Evolutionary conservation across 352 stramenopile species (phyloP).

Genomic region (Globisporangium paddicum): DNA sequence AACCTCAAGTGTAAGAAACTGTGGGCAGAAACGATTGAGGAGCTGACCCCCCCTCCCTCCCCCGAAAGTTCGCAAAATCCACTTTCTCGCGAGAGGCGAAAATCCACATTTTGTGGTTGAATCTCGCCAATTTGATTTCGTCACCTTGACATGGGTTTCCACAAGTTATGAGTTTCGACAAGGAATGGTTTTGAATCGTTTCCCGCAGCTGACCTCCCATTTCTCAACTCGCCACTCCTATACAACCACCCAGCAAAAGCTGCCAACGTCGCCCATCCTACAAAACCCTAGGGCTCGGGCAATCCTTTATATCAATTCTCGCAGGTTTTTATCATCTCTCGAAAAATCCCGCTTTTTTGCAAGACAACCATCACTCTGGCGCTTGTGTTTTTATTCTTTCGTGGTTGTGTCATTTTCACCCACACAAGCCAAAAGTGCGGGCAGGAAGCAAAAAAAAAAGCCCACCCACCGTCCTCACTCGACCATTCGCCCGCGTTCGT

Average conservation of each 20-base stretch:
- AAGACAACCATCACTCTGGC: slow-evolving; percentile 8
- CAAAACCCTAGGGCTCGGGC: background rate
- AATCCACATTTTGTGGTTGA: background rate
- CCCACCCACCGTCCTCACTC: slow-evolving; percentile 6
- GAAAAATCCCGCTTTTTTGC: slow-evolving; percentile 4
- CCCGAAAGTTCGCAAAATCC: slow-evolving; percentile 7
- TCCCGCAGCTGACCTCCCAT: background rate
- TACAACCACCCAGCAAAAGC: background rate
- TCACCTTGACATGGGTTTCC: background rate
- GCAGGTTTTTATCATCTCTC: background rate
- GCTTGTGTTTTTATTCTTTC: slow-evolving; percentile 5
- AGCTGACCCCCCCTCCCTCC: background rate
- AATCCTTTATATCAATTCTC: background rate
- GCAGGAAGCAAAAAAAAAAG: background rate
- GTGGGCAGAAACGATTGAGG: background rate
- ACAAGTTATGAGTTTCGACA: background rate
- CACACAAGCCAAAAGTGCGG: background rate
- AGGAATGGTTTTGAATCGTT: background rate
- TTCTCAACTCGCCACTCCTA: background rate
- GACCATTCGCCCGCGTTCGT: background rate
- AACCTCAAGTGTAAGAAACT: too few relatives aligned
- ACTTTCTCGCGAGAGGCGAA: background rate
- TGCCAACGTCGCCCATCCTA: background rate
- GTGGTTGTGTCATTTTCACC: background rate
- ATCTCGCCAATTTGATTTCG: background rate